phyloP scores from a whole-genome alignment of 208 protist genomes.

The Crithidia mellificae region DNA sequence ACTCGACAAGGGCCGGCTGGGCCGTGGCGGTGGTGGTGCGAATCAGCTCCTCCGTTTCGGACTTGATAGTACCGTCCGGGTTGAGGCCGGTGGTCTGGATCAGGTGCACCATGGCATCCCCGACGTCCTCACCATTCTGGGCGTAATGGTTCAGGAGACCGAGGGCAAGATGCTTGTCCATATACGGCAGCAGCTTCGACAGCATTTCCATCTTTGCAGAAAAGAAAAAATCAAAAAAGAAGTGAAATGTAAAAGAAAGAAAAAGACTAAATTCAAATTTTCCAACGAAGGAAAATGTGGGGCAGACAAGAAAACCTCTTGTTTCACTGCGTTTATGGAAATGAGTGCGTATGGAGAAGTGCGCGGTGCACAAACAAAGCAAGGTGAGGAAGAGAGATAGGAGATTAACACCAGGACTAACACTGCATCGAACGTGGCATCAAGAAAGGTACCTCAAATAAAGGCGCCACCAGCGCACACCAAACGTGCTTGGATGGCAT shows the following conservation, averaged over 20 bases:
- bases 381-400: no score
- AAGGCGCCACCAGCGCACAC: no score
- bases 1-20: slow-evolving; percentile 69
- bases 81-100: slow-evolving; percentile 75
- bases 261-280: slow-evolving; percentile 7
- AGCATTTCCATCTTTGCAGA: slow-evolving; percentile 66
- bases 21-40: slow-evolving; percentile 49
- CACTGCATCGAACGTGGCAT: no score
- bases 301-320: neutral
- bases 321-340: neutral
- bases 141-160: slow-evolving; percentile 77
- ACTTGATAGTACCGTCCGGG: slow-evolving; percentile 62
- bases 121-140: slow-evolving; percentile 68
- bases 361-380: no score
- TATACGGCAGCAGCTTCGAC: slow-evolving; percentile 65
- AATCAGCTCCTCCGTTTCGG: slow-evolving; percentile 75
- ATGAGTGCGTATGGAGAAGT: no score
- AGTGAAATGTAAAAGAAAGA: slow-evolving; percentile 24
- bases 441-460: no score
- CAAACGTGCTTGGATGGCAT: no score
- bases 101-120: slow-evolving; percentile 66
- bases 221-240: neutral
- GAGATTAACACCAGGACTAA: no score
- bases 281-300: slow-evolving; percentile 10
- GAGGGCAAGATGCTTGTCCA: slow-evolving; percentile 89